Base-by-base conservation (phyloP, 2,329 filamentous ascomycete genomes). In the Colletotrichum gloeosporioides region DNA sequence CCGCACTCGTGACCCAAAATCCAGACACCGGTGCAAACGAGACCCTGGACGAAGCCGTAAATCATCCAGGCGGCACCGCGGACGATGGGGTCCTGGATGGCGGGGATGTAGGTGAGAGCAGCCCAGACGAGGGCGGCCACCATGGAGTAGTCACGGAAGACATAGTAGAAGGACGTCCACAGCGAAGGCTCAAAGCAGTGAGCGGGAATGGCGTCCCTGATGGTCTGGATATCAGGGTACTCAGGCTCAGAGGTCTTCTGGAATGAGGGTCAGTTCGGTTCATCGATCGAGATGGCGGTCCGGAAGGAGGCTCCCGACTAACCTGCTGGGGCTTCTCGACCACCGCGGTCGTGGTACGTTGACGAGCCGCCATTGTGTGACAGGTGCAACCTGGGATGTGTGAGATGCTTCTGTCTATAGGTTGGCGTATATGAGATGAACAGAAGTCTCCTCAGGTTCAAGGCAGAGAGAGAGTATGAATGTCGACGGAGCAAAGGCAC, bases 1-100 rank as follows among this genome's bases (percentile, higher is more conserved):
- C 93, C 93, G 82, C 91, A 93, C 83, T 95, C 93, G 82, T 95
- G 93, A 18, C 91, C 93, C 55, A 94, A 86, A 78, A 93, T 92
- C 93, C 93, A 95, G 79, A 95, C 85, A 5, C 93, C 93, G 4
- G 92, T 94, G 82, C 92, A 91, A 79, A 93, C 85, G 32, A 93
- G 89, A 67, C 93, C 93, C 84, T 94, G 92, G 62, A 90, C 80
- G 82, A 92, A 93, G 78, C 91, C 89, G 82, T 95, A 94, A 59
- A 84, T 82, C 34, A 85, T 84, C 91, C 91, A 94, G 74, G 89
- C 87, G 13, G 85, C 79, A 72, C 83, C 80, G 75, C 90, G 89
- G 63, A 88, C 80, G 76, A 81, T 80, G 39, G 84, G 80, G 77
- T 87, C 86, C 73, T 86, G 83, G 71, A 93, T 85, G 67, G 83